phyloP scores from a whole-genome alignment of 495 filamentous ascomycete species.

The Cenococcum geophilum region DNA sequence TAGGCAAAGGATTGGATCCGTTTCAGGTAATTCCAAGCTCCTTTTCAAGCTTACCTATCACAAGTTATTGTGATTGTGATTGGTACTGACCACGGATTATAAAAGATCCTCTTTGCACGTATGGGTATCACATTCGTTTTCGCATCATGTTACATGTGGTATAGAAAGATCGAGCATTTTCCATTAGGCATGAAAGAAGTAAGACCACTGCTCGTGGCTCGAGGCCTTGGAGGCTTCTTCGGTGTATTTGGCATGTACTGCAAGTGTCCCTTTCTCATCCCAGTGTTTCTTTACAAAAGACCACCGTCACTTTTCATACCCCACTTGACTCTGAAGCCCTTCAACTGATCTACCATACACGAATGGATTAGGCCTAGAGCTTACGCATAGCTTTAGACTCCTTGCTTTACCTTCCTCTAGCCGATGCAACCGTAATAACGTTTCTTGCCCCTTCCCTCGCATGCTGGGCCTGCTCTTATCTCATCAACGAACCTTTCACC shows the following conservation, averaged over 20 bases:
- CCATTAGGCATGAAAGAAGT: conserved; percentile 65
- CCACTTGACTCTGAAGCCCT: no score
- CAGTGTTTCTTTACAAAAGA: neutral
- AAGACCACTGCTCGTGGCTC: conserved; percentile 56
- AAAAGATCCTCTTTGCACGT: conserved; percentile 70
- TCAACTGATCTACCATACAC: no score
- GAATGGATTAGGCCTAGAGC: no score
- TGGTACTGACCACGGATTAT: neutral
- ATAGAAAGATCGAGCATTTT: conserved; percentile 56
- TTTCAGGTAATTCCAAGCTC: conserved; percentile 57
- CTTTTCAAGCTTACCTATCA: neutral
- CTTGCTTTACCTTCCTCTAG: conserved; percentile 77
- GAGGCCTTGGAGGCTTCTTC: conserved; percentile 75
- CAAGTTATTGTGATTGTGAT: conserved; percentile 1
- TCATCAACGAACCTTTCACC: conserved; percentile 74
- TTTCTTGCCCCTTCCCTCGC: conserved; percentile 78
- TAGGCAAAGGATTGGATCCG: conserved; percentile 64
- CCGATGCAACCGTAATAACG: conserved; percentile 88
- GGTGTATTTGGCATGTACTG: conserved; percentile 77
- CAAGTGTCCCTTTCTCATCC: conserved; percentile 33
- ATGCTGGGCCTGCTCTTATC: conserved; percentile 74
- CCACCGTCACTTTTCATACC: no score
- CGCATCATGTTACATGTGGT: conserved; percentile 70
- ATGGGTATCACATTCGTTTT: conserved; percentile 70
- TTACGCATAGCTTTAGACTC: conserved; percentile 48